A percentile compares a stretch with the other conserved stretches of the same genome.
These are phyloP conservation scores for Hypoxylon trugodes DNA, from an alignment of 495 filamentous ascomycete genomes.

Conservation along the genomic window DNA sequence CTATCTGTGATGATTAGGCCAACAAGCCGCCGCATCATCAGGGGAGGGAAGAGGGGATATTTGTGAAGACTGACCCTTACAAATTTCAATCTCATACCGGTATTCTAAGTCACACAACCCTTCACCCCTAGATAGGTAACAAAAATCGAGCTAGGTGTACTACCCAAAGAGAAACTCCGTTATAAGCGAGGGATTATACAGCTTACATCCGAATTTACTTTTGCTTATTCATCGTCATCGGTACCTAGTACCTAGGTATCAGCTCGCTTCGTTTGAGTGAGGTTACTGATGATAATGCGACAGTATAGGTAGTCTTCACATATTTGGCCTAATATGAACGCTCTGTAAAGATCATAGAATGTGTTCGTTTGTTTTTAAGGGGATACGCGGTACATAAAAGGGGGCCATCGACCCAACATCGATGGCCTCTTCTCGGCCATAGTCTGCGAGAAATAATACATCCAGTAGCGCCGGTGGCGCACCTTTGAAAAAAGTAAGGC, in stretches of 20 bases:
- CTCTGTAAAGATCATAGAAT: not conserved
- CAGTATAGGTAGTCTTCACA: not conserved
- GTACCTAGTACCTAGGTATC: too few relatives aligned
- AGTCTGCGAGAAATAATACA: slow-evolving; percentile 32
- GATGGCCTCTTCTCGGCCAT: slow-evolving; percentile 6
- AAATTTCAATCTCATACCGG: slow-evolving; percentile 7
- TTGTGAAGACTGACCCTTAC: slow-evolving; percentile 1
- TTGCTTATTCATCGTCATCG: not conserved
- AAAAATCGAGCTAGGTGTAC: too few relatives aligned
- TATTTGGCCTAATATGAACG: not conserved
- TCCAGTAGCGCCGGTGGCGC: slow-evolving; percentile 19
- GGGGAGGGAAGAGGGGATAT: not conserved
- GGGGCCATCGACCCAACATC: slow-evolving; percentile 1
- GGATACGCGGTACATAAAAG: slow-evolving; percentile 6
- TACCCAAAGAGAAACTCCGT: too few relatives aligned
- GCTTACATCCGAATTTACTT: not conserved
- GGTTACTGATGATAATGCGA: too few relatives aligned
- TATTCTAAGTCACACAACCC: not conserved
- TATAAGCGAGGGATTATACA: too few relatives aligned
- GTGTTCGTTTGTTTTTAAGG: slow-evolving; percentile 16
- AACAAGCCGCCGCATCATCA: slow-evolving; percentile 7
- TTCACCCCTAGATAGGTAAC: not conserved
- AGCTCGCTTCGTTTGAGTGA: not conserved
- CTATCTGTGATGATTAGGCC: slow-evolving; percentile 2
- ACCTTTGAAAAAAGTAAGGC: slow-evolving; percentile 9